Percentiles rank a stretch among this genome's conserved stretches.
These are phyloP conservation scores for Mycothermus thermophilus DNA, from an alignment of 495 filamentous ascomycete genomes.

Conservation along the genomic window DNA sequence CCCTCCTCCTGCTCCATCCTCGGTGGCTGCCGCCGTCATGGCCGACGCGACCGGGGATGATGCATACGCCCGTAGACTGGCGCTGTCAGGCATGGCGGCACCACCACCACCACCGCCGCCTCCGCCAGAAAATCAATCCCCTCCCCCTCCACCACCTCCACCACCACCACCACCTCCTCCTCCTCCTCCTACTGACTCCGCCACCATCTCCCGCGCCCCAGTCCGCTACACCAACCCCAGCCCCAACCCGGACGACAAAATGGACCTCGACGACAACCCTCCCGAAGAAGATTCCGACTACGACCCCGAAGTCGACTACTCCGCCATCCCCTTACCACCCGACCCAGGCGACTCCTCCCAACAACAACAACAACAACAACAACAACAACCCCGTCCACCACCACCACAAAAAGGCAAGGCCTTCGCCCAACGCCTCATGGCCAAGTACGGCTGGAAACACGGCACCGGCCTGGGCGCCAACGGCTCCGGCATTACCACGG, in stretches of 20 bases:
- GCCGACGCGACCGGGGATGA: constrained; percentile 56
- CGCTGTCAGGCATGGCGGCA: constrained; percentile 27
- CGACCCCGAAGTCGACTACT: constrained; percentile 27
- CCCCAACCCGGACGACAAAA: constrained; percentile 39
- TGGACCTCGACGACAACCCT: constrained; percentile 30
- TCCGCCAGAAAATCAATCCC: constrained; percentile 19
- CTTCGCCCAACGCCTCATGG: constrained; percentile 75
- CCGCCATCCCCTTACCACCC: constrained; percentile 15
- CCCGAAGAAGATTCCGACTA: constrained; percentile 22
- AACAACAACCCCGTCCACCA: constrained; percentile 30
- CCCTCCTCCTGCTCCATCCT: too few species aligned
- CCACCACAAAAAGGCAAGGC: constrained; percentile 56
- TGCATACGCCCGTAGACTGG: constrained; percentile 53
- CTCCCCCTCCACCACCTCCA: constrained; percentile 22
- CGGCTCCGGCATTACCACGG: constrained; percentile 65
- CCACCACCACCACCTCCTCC: constrained; percentile 28
- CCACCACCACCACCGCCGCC: constrained; percentile 22
- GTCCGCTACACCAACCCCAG: constrained; percentile 64
- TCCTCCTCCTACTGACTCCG: constrained; percentile 23
- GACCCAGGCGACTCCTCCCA: background rate
- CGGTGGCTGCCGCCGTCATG: background rate
- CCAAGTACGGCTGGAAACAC: constrained; percentile 84
- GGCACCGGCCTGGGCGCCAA: constrained; percentile 76
- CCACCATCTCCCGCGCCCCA: constrained; percentile 70
- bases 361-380: constrained; percentile 1